Base-by-base conservation (phyloP, 129 eudicot species). In the Scalesia atractyloides region DNA sequence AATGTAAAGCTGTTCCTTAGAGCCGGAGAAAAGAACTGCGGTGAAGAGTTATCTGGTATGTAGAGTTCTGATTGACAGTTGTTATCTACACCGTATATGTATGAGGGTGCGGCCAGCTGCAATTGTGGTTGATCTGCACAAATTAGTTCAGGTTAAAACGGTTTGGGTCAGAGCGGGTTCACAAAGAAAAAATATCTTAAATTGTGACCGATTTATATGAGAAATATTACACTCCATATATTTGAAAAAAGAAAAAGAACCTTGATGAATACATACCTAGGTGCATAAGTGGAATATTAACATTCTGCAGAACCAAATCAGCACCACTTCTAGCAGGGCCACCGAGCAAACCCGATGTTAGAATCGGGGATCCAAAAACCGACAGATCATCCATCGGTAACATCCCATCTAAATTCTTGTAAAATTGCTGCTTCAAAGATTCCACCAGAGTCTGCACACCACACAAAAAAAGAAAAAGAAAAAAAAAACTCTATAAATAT, bases 381-480 rank as follows among this genome's bases (percentile, higher is more conserved):
- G 87, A 79, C 9, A 76, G 65, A 3, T 73, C 85, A 62, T 58
- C 68, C 53, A 80, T 17, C 14, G 83, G 78, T 62, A 85, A 44
- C 81, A 82, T 73, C 12, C 77, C 63, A 30, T 57, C 50, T 56
- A 75, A 49, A 70, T 71, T 81, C 67, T 43, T 73, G 54, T 88
- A 83, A 34, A 83, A 83, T 60, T 72, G 81, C 19, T 46, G 83
- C 76, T 85, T 88, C 64, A 83, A 39, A 4, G 82, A 73, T 73
- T 85, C 95, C 78, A 88, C 90, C 19, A 64, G 7, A 43, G 62
- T 53, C 95, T 85, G 95, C 60, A 37, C 5, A 66, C 41, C 57
- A 16, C 17, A 72, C 46, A 72, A 24, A 59, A 58, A 9, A 24
- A 59, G 43, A 9, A 33, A 26, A 33, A 44, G 9, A 73, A 37